These are phyloP conservation scores for Petrea volubilis DNA, from an alignment of 257 asterid species.

Conservation along the genomic window DNA sequence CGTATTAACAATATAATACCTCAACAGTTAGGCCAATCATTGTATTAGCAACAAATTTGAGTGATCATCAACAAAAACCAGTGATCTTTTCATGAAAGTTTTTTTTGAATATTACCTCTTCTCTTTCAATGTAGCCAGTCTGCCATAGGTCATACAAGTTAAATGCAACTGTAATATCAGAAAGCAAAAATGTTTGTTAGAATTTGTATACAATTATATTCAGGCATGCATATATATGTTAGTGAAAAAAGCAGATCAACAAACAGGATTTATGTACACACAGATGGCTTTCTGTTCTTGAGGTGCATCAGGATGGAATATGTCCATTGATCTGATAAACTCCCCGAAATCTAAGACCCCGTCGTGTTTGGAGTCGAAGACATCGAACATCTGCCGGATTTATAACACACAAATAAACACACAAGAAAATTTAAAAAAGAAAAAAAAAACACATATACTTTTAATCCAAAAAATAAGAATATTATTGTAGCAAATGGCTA, in stretches of 20 bases:
- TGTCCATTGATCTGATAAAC: constrained; percentile 33
- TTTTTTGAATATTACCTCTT: constrained; percentile 33
- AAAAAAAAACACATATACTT: no score
- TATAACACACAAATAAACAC: not conserved
- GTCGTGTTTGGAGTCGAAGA: constrained; percentile 35
- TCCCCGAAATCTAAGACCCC: constrained; percentile 43
- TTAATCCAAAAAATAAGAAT: no score
- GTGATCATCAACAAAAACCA: no score
- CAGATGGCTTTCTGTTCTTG: constrained; percentile 45
- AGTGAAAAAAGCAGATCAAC: not conserved
- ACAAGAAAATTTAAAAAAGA: no score
- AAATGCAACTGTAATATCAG: constrained; percentile 47
- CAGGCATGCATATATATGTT: not conserved
- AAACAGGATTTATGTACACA: constrained; percentile 2
- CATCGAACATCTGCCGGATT: constrained; percentile 29
- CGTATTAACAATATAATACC: no score
- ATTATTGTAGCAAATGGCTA: no score
- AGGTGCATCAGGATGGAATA: constrained; percentile 58
- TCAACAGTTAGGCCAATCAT: no score
- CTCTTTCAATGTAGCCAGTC: constrained; percentile 49
- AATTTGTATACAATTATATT: not conserved
- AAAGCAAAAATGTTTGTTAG: not conserved
- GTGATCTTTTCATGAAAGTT: not conserved
- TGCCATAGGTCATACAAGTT: constrained; percentile 43
- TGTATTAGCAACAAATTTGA: no score